Conservation (phyloP, 2,329 filamentous ascomycete species). For the Pseudopyrenochaeta lycopersici region DNA sequence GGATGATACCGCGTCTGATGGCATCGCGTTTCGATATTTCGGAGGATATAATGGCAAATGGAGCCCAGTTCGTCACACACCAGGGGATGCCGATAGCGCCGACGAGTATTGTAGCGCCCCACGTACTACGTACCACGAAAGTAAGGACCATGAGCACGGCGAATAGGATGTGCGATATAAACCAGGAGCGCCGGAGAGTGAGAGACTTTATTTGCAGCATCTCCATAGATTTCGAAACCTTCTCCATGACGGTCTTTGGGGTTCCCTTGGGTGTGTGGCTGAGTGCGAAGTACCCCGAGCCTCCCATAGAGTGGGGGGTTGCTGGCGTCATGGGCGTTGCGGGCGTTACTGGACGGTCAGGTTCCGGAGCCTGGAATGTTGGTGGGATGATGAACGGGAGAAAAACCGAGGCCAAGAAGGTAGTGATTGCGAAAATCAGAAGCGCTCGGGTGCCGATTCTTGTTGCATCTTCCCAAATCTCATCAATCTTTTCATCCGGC, state of each 20-base stretch:
- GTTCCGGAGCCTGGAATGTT: constrained; percentile 67
- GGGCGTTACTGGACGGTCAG: constrained; percentile 50
- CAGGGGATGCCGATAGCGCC: constrained; percentile 88
- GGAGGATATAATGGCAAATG: constrained; percentile 92
- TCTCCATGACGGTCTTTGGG: constrained; percentile 32
- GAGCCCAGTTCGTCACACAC: constrained; percentile 93
- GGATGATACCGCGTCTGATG: constrained; percentile 62
- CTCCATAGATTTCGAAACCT: constrained; percentile 57
- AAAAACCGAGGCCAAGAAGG: constrained; percentile 80
- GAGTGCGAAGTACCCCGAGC: constrained; percentile 45
- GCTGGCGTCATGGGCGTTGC: constrained; percentile 48
- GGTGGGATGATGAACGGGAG: constrained; percentile 87
- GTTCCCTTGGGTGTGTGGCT: constrained; percentile 27
- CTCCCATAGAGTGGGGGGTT: constrained; percentile 42
- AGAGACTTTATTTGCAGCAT: constrained; percentile 80
- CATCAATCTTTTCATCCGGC: constrained; percentile 77
- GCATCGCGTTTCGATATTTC: constrained; percentile 88
- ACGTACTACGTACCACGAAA: constrained; percentile 76
- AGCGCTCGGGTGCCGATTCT: constrained; percentile 89
- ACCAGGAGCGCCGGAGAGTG: constrained; percentile 88
- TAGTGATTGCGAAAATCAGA: constrained; percentile 86
- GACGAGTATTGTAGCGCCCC: constrained; percentile 78
- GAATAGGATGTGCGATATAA: constrained; percentile 85
- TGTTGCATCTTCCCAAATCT: constrained; percentile 84
- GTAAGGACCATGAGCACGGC: constrained; percentile 83